These are phyloP conservation scores for Aspergillus viridinutans DNA, from an alignment of 2,329 filamentous ascomycete species.

Conservation along the genomic window DNA sequence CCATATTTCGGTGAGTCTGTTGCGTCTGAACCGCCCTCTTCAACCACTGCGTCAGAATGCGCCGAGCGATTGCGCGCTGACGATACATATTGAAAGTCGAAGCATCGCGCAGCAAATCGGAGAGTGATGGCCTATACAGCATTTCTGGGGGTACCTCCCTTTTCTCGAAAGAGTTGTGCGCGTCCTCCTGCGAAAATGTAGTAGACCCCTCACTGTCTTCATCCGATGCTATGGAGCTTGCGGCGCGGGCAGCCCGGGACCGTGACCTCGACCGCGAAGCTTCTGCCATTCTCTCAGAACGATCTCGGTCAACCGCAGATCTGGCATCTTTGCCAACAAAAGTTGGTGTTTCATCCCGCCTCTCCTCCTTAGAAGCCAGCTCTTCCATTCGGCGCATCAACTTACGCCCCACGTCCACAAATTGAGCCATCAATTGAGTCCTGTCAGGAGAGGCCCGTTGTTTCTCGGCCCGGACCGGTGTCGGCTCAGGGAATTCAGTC, in stretches of 20 bases:
- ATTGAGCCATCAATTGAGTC: slow-evolving; percentile 36
- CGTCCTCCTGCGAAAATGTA: slow-evolving; percentile 17
- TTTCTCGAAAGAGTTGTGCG: slow-evolving; percentile 23
- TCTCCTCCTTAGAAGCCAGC: slow-evolving; percentile 16
- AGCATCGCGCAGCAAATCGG: slow-evolving; percentile 49
- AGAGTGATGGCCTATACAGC: slow-evolving; percentile 48
- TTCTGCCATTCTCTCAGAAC: slow-evolving; percentile 25
- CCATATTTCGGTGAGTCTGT: slow-evolving; percentile 36
- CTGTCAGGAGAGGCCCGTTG: slow-evolving; percentile 26
- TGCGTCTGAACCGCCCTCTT: slow-evolving; percentile 38
- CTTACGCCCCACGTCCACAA: slow-evolving; percentile 36
- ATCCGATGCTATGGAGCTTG: slow-evolving; percentile 20
- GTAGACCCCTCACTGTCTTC: slow-evolving; percentile 18
- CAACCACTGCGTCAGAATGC: slow-evolving; percentile 47
- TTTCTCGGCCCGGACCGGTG: slow-evolving; percentile 12
- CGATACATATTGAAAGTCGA: slow-evolving; percentile 45
- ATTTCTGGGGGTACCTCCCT: slow-evolving; percentile 33
- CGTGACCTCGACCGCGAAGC: slow-evolving; percentile 15
- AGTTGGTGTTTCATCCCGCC: slow-evolving; percentile 11
- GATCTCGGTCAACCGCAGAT: slow-evolving; percentile 27
- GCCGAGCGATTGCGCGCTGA: slow-evolving; percentile 35
- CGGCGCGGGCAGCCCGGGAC: slow-evolving; percentile 12
- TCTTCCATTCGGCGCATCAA: slow-evolving; percentile 32
- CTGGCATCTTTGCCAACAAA: slow-evolving; percentile 25
- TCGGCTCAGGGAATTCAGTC: slow-evolving; percentile 28